Conservation (phyloP, 441 rosid genomes). For the Mallotus repandus region DNA sequence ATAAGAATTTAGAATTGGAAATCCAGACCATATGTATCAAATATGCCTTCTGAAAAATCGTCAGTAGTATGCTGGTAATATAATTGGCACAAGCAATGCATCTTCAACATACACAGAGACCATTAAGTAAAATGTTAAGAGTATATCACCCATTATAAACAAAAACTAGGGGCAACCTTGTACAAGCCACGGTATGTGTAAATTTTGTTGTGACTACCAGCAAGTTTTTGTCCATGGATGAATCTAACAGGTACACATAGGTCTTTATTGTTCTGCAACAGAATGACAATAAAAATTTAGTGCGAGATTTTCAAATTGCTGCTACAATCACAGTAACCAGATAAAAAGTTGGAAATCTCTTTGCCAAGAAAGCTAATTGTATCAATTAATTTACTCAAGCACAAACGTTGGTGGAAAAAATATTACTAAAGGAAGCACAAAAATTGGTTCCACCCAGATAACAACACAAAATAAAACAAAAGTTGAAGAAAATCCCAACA, state of each 20-base stretch:
- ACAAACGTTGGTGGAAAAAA: no score
- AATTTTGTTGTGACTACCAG: constrained; percentile 23
- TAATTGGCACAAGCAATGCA: not conserved
- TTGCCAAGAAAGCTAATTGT: no score
- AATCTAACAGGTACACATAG: constrained; percentile 46
- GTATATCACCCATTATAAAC: not conserved
- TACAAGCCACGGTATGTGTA: constrained; percentile 49
- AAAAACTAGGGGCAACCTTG: constrained; percentile 32
- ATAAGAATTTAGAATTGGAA: no score
- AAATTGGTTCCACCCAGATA: no score
- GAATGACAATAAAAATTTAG: not conserved
- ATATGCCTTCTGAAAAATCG: no score
- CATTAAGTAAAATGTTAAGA: not conserved
- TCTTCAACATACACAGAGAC: not conserved
- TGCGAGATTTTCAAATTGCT: not conserved
- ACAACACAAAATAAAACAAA: no score
- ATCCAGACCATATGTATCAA: no score
- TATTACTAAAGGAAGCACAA: no score
- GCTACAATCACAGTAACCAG: not conserved
- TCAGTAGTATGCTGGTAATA: no score
- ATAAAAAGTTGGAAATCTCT: not conserved
- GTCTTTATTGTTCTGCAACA: constrained; percentile 10
- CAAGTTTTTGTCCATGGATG: constrained; percentile 32
- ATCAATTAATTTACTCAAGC: no score
- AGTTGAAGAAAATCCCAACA: no score